Evolutionary conservation across 2,329 filamentous ascomycete genomes (phyloP), one percentile per base, ranked within the genome.

Genomic region (Penicillium rolfsii): DNA sequence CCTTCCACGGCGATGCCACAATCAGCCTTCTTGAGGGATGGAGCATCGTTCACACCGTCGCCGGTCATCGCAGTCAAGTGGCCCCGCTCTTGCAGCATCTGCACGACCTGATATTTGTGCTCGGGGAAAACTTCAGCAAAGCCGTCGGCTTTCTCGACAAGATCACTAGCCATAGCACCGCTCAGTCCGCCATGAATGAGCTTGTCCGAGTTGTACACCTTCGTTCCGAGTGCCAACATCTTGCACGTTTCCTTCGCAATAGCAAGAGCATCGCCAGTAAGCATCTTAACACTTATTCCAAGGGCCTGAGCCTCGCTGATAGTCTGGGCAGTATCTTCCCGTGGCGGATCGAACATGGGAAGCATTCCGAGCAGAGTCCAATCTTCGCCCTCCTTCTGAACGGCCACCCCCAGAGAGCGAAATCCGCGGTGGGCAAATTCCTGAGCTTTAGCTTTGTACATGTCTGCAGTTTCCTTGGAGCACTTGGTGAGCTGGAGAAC

Each of bases 171-270:
- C 67, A 89, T 89, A 62, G 87, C 86, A 64, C 89, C 89, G 60
- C 87, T 85, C 48, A 91, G 84, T 77, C 89, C 89, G 73, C 89
- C 89, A 75, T 91, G 87, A 67, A 91, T 91, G 63, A 92, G 84
- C 79, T 88, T 89, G 69, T 90, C 87, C 45, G 89, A 91, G 80
- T 91, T 91, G 80, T 91, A 91, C 63, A 92, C 89, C 81, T 91
- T 91, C 67, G 89, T 91, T 60, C 89, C 89, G 57, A 91, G 84
- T 61, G 89, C 87, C 69, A 91, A 83, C 87, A 91, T 91, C 79
- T 91, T 91, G 83, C 89, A 91, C 62, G 89, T 91, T 79, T 92
- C 89, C 79, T 91, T 91, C 53, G 89, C 89, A 69, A 91, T 92
- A 64, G 89, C 89, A 70, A 91, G 88, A 61, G 89, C 89, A 75